Conservation (phyloP, 768 basidiomycete species). For the Phaeolepiota aurea region DNA sequence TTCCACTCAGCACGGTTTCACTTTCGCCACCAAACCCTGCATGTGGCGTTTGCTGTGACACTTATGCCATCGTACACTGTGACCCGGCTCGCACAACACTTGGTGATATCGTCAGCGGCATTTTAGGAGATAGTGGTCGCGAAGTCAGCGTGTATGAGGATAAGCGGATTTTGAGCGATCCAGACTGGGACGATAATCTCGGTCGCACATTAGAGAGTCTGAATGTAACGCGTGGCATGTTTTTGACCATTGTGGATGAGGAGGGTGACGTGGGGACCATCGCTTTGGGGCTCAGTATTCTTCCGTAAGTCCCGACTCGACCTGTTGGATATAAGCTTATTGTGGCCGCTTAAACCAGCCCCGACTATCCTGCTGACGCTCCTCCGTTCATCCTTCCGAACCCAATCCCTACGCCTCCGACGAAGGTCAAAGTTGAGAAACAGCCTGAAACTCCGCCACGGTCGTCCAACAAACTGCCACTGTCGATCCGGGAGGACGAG, state of each 20-base stretch:
- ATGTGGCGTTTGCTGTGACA: slow-evolving; percentile 84
- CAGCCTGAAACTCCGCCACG: slow-evolving; percentile 34
- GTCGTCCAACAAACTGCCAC: slow-evolving; percentile 44
- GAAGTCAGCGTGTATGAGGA: slow-evolving; percentile 85
- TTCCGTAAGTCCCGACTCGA: slow-evolving; percentile 54
- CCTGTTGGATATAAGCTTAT: background rate
- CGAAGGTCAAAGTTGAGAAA: slow-evolving; percentile 29
- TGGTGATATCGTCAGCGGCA: slow-evolving; percentile 59
- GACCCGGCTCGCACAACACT: slow-evolving; percentile 65
- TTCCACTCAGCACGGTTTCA: slow-evolving; percentile 66
- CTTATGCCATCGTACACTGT: slow-evolving; percentile 67
- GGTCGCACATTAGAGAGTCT: slow-evolving; percentile 76
- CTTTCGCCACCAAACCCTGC: slow-evolving; percentile 62
- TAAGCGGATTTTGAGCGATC: slow-evolving; percentile 79
- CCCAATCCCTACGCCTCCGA: slow-evolving; percentile 51
- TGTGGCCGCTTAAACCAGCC: slow-evolving; percentile 24
- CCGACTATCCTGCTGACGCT: slow-evolving; percentile 43
- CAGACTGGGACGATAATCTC: slow-evolving; percentile 89
- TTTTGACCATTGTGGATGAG: slow-evolving; percentile 84
- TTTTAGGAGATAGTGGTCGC: slow-evolving; percentile 50
- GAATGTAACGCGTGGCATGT: slow-evolving; percentile 75
- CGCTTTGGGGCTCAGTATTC: slow-evolving; percentile 53
- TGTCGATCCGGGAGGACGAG: slow-evolving; percentile 40
- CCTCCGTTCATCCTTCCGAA: slow-evolving; percentile 56
- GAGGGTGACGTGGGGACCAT: slow-evolving; percentile 71